A percentile compares a stretch with the other conserved stretches of the same genome.
Evolutionary conservation across 1,284 basidiomycete genomes (phyloP).

Genomic region (Trametes hirsuta): DNA sequence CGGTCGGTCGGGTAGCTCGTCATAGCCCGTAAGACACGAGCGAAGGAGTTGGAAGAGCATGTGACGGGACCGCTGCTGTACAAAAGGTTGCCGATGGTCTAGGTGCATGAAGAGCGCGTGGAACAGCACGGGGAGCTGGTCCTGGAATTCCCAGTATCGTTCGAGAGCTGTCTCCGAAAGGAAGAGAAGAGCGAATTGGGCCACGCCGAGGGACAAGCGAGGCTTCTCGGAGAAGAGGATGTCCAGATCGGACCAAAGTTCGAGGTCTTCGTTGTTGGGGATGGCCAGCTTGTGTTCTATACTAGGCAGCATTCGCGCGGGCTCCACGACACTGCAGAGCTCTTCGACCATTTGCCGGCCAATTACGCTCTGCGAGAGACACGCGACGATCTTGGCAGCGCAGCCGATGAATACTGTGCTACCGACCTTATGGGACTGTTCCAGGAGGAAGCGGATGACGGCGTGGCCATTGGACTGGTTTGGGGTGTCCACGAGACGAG

Average conservation of each 20-base stretch:
- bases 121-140: slow-evolving; percentile 75
- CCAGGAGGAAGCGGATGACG: slow-evolving; percentile 82
- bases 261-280: slow-evolving; percentile 72
- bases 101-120: slow-evolving; percentile 85
- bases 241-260: slow-evolving; percentile 75
- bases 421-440: slow-evolving; percentile 86
- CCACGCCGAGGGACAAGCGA: slow-evolving; percentile 69
- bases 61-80: slow-evolving; percentile 71
- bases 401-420: slow-evolving; percentile 79
- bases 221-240: slow-evolving; percentile 76
- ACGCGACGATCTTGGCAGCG: slow-evolving; percentile 84
- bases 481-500: slow-evolving; percentile 70
- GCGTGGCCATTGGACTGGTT: slow-evolving; percentile 80
- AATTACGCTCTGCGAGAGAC: slow-evolving; percentile 78
- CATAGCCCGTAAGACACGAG: slow-evolving; percentile 76
- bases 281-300: slow-evolving; percentile 72
- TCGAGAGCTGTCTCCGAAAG: slow-evolving; percentile 84
- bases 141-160: slow-evolving; percentile 74
- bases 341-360: slow-evolving; percentile 82
- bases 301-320: slow-evolving; percentile 78
- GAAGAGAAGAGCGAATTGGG: slow-evolving; percentile 89
- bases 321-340: slow-evolving; percentile 83
- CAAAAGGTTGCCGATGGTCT: slow-evolving; percentile 74
- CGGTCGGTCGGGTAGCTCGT: slow-evolving; percentile 61
- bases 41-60: slow-evolving; percentile 84